These are phyloP conservation scores for Collybia nuda DNA, from an alignment of 768 basidiomycete species.

Conservation along the genomic window DNA sequence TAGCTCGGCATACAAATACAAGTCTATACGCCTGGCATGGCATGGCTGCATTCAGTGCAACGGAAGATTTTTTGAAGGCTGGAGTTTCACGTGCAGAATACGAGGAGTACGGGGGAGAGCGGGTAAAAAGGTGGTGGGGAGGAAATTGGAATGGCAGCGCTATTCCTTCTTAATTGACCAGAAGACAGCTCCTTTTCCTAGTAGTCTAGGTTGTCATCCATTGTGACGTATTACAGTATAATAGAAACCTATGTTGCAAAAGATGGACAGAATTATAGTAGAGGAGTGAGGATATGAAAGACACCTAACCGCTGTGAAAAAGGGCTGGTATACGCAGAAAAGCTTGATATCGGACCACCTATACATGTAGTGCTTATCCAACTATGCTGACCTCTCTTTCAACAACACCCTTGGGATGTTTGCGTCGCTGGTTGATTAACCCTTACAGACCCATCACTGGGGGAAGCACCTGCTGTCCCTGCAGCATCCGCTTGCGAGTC, in stretches of 20 bases:
- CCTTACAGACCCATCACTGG: conserved; percentile 59
- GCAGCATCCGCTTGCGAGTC: conserved; percentile 81
- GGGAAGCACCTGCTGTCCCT: conserved; percentile 34
- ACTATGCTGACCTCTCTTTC: conserved; percentile 22
- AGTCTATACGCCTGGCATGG: conserved; percentile 86
- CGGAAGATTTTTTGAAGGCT: conserved; percentile 51
- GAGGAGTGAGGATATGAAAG: conserved; percentile 5
- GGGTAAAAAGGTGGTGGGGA: conserved; percentile 89
- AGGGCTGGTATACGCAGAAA: neutral
- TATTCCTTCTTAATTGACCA: conserved; percentile 7
- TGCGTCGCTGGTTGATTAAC: conserved; percentile 54
- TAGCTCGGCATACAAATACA: conserved; percentile 60
- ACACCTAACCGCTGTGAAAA: conserved; percentile 1
- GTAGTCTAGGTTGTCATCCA: conserved; percentile 9
- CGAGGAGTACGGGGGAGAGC: conserved; percentile 86
- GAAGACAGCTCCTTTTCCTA: neutral
- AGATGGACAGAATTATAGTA: conserved; percentile 14
- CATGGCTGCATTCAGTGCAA: conserved; percentile 76
- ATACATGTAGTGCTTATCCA: conserved; percentile 1
- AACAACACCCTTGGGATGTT: conserved; percentile 52
- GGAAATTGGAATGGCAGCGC: conserved; percentile 75
- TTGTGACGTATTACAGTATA: conserved; percentile 22
- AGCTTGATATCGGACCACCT: conserved; percentile 2
- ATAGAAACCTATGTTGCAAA: conserved; percentile 16
- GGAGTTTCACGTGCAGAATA: conserved; percentile 81